Evolutionary conservation across 371 early-diverging fungal species (phyloP).

Genomic region (Mortierella sp.): DNA sequence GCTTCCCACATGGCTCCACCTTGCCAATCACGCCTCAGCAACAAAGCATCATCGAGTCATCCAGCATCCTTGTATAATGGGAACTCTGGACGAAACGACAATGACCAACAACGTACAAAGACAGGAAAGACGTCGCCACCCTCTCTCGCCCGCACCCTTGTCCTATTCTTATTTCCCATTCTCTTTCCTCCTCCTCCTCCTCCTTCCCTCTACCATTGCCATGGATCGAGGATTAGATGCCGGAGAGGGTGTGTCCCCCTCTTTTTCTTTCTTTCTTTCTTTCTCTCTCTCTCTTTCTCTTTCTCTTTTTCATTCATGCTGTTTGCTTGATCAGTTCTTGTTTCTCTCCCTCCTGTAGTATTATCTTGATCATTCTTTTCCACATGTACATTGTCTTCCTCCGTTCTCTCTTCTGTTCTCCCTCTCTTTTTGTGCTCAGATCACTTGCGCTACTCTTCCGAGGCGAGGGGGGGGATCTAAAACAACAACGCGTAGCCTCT

Average conservation of each 20-base stretch:
- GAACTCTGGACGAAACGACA: neutral
- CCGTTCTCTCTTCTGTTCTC: neutral
- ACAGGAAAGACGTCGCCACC: too few species aligned
- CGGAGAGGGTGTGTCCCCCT: too few species aligned
- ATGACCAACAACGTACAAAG: too few species aligned
- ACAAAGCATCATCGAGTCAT: constrained; percentile 44
- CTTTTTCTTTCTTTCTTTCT: neutral
- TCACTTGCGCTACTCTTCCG: too few species aligned
- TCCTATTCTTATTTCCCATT: too few species aligned
- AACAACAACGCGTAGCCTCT: too few species aligned
- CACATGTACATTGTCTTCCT: neutral
- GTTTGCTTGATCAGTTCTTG: constrained; percentile 2
- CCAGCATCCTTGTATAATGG: constrained; percentile 28
- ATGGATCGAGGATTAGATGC: too few species aligned
- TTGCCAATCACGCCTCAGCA: constrained; percentile 50
- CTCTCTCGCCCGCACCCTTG: too few species aligned
- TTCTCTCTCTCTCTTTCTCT: constrained; percentile 1
- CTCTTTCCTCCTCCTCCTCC: too few species aligned
- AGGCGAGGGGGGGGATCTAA: too few species aligned
- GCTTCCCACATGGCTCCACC: constrained; percentile 50
- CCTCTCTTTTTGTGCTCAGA: too few species aligned
- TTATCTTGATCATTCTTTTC: constrained; percentile 1
- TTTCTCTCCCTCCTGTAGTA: neutral
- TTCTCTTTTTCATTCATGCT: constrained; percentile 1
- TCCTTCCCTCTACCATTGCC: constrained; percentile 4